Evolutionary conservation across 108 stramenopile species (phyloP).

Genomic region (Cyclotella kingstonii): DNA sequence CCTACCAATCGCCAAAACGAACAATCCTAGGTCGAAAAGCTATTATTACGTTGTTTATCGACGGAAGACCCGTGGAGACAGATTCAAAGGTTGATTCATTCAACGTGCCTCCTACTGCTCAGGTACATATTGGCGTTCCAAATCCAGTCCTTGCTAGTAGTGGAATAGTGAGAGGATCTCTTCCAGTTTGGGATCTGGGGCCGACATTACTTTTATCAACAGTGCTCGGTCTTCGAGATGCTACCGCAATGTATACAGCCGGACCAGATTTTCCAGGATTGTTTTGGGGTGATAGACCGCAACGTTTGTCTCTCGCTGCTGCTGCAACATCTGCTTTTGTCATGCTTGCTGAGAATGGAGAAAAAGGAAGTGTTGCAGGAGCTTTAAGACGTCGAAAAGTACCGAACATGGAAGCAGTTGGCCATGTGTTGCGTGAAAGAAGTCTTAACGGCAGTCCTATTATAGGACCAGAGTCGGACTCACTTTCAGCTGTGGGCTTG

Average conservation of each 20-base stretch:
- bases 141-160: constrained; percentile 74
- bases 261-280: constrained; percentile 82
- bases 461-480: constrained; percentile 64
- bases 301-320: constrained; percentile 79
- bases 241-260: constrained; percentile 76
- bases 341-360: constrained; percentile 76
- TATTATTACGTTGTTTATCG: constrained; percentile 61
- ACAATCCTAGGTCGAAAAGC: constrained; percentile 79
- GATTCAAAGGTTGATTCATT: constrained; percentile 79
- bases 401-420: constrained; percentile 76
- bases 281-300: constrained; percentile 89
- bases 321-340: constrained; percentile 77
- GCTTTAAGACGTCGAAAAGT: constrained; percentile 74
- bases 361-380: constrained; percentile 80
- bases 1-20: constrained; percentile 81
- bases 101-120: constrained; percentile 74
- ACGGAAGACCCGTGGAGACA: constrained; percentile 77
- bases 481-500: constrained; percentile 71
- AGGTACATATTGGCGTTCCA: constrained; percentile 73
- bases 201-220: constrained; percentile 68
- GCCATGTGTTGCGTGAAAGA: constrained; percentile 66
- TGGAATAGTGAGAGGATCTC: constrained; percentile 65
- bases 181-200: constrained; percentile 82
- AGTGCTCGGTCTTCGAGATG: constrained; percentile 68
- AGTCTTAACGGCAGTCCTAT: constrained; percentile 38